Evolutionary conservation across 495 filamentous ascomycete species (phyloP).

Genomic region (Penicillium roqueforti): DNA sequence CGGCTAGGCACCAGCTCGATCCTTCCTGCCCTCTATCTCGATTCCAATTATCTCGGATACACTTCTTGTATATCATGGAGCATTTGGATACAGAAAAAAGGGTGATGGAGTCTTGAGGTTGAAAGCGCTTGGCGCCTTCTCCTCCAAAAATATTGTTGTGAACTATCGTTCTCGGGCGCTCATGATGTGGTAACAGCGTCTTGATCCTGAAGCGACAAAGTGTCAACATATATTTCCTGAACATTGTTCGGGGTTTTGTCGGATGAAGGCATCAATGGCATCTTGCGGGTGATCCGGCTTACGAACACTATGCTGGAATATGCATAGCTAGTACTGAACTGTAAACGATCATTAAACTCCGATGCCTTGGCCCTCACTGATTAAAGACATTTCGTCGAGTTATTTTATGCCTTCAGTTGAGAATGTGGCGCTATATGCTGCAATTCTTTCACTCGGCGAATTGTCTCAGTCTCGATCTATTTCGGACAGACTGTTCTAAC

Average conservation of each 20-base stretch:
- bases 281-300: slow-evolving; percentile 10
- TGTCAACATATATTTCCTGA: slow-evolving; percentile 54
- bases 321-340: slow-evolving; percentile 25
- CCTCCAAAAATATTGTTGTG: slow-evolving; percentile 77
- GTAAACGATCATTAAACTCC: slow-evolving; percentile 4
- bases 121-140: slow-evolving; percentile 62
- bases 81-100: slow-evolving; percentile 48
- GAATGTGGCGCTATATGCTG: slow-evolving; percentile 85
- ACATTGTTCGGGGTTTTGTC: slow-evolving; percentile 75
- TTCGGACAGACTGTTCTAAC: slow-evolving; percentile 70
- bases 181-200: slow-evolving; percentile 24
- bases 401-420: slow-evolving; percentile 59
- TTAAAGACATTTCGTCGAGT: slow-evolving; percentile 80
- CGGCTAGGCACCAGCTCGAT: slow-evolving; percentile 75
- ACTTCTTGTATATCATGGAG: slow-evolving; percentile 22
- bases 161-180: slow-evolving; percentile 36
- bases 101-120: slow-evolving; percentile 72
- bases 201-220: slow-evolving; percentile 28
- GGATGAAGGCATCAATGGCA: slow-evolving; percentile 52
- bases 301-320: slow-evolving; percentile 34
- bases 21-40: slow-evolving; percentile 57
- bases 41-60: slow-evolving; percentile 31
- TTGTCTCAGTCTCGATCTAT: slow-evolving; percentile 57
- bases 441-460: slow-evolving; percentile 84
- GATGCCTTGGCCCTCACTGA: slow-evolving; percentile 57